Base-by-base conservation (phyloP, 2,329 filamentous ascomycete genomes). In the Trichoderma sp. region DNA sequence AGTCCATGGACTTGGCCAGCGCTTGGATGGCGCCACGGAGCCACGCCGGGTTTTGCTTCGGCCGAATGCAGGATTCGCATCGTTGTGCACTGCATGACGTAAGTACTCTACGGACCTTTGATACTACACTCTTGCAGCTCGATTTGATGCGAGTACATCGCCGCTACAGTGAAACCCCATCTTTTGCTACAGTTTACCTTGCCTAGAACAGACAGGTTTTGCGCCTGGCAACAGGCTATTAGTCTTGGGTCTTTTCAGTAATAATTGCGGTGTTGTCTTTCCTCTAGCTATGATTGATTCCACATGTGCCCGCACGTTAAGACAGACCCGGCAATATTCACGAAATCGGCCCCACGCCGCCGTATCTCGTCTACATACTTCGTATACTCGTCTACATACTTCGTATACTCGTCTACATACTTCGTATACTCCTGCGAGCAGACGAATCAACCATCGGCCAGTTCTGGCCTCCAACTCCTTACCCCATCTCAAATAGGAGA, bases 11-110 rank as follows among this genome's bases (percentile, higher is more conserved):
- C 27, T 63, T 35, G 33, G 53, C n/a, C 16, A 27, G 16, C 35
- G 50, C 33, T 33, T 60, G 53, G 38, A 38, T 71, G 53, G 53
- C 53, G 67, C 67, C 67, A 71, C 53, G 53, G 66, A 21, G 29
- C 9, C 24, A 29, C 16, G 33, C 24, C 38, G 64, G 67, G 16
- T 31, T 41, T 38, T 27, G 66, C 38, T 71, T 71, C 35, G 67
- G 69, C 59, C 69, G 38, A 50, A 64, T 24, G 68, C 67, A 60
- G 65, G 29, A 41, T 65, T 31, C 50, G 6, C 50, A 14, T 53
- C 16, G 38, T 50, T 66, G 64, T 69, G 45, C 50, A 68, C 21
- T 16, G 67, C 50, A 71, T 71, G 67, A 71, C 67, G 67, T 71
- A 41, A 41, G 38, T 18, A 41, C 38, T 18, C 0, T 8, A 18